These are phyloP conservation scores for Leptographium procerum DNA, from an alignment of 2,329 filamentous ascomycete species.

Conservation along the genomic window DNA sequence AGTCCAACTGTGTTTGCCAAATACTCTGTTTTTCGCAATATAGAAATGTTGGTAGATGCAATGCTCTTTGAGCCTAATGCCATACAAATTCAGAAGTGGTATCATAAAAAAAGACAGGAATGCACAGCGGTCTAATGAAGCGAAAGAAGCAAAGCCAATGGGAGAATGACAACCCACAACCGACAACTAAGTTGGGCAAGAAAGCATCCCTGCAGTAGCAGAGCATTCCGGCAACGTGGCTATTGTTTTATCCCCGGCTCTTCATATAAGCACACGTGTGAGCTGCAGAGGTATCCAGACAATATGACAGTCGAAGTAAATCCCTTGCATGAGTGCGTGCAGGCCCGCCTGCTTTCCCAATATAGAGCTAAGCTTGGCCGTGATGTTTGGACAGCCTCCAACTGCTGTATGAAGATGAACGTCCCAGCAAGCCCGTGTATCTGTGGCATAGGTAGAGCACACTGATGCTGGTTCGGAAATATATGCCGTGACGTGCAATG, in stretches of 20 bases:
- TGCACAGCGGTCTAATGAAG: not conserved
- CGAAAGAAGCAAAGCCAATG: not conserved
- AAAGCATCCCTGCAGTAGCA: not conserved
- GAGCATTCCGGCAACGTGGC: not conserved
- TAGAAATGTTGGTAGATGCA: not conserved
- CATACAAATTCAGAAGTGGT: conserved; percentile 1
- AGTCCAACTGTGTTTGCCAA: too few species aligned
- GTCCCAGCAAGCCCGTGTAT: not conserved
- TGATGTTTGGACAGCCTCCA: not conserved
- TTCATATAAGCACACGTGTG: not conserved
- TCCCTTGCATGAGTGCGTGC: not conserved
- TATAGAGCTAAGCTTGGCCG: not conserved
- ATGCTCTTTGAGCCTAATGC: not conserved
- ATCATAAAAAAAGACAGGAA: conserved; percentile 1
- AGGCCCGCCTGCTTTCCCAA: not conserved
- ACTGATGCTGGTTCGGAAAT: not conserved
- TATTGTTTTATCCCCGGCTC: too few species aligned
- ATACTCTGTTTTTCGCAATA: not conserved
- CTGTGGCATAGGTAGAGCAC: not conserved
- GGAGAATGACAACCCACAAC: not conserved
- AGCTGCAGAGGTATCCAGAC: not conserved
- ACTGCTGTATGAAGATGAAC: not conserved
- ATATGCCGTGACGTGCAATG: not conserved
- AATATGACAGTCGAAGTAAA: not conserved
- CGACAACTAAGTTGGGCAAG: not conserved